Evolutionary conservation across 495 filamentous ascomycete genomes (phyloP).

Genomic region (Acidomyces sp.): DNA sequence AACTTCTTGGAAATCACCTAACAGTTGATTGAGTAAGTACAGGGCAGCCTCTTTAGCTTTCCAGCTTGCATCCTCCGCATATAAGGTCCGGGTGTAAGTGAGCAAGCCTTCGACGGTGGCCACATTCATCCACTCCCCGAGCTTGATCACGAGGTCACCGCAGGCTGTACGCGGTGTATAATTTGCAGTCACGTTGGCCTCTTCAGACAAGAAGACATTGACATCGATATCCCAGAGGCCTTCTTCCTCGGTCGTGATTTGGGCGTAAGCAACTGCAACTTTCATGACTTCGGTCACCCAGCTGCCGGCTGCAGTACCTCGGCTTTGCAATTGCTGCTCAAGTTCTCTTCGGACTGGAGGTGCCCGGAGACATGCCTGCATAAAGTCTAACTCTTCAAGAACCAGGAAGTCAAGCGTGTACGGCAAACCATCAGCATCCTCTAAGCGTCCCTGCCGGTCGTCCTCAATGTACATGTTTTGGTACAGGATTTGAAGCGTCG

Average conservation of each 20-base stretch:
- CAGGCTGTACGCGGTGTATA: slow-evolving; percentile 88
- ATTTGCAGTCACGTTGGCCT: slow-evolving; percentile 89
- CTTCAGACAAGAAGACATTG: slow-evolving; percentile 87
- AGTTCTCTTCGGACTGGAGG: slow-evolving; percentile 76
- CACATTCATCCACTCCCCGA: slow-evolving; percentile 75
- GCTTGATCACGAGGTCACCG: slow-evolving; percentile 78
- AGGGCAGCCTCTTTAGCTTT: slow-evolving; percentile 64
- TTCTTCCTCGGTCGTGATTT: slow-evolving; percentile 85
- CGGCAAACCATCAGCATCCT: slow-evolving; percentile 82
- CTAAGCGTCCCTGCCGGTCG: slow-evolving; percentile 72
- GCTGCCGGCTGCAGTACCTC: slow-evolving; percentile 39
- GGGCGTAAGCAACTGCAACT: slow-evolving; percentile 70
- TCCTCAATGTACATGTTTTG: slow-evolving; percentile 70
- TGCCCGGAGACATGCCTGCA: slow-evolving; percentile 73
- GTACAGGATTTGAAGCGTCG: slow-evolving; percentile 54
- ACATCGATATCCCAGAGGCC: slow-evolving; percentile 93
- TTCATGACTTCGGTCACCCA: slow-evolving; percentile 79
- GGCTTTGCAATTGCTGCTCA: slow-evolving; percentile 49
- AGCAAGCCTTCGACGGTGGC: slow-evolving; percentile 61
- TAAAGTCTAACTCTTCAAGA: slow-evolving; percentile 83
- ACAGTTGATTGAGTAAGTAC: slow-evolving; percentile 65
- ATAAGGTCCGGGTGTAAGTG: slow-evolving; percentile 56
- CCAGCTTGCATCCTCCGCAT: slow-evolving; percentile 37
- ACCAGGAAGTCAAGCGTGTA: slow-evolving; percentile 91
- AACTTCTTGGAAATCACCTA: slow-evolving; percentile 68